These are phyloP conservation scores for Brachypodium distachyon DNA, from an alignment of 202 grass and related monocot species.

Conservation along the genomic window DNA sequence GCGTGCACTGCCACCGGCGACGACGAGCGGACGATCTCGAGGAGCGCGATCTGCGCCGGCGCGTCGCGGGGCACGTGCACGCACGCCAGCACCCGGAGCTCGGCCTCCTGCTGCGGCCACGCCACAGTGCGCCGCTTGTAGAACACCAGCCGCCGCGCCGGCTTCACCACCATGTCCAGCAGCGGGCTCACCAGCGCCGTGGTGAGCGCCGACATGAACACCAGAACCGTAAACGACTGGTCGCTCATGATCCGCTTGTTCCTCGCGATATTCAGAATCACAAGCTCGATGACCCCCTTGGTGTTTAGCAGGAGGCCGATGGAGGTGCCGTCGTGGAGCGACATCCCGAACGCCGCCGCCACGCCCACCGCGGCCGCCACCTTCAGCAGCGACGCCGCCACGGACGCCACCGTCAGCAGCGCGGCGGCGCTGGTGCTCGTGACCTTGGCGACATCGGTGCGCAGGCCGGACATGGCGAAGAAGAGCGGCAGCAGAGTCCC, in stretches of 20 bases:
- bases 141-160: constrained; percentile 34
- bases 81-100: constrained; percentile 56
- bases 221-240: constrained; percentile 60
- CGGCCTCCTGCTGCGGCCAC: constrained; percentile 43
- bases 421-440: background rate
- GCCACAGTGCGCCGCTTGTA: constrained; percentile 60
- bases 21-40: constrained; percentile 39
- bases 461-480: constrained; percentile 60
- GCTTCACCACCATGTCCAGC: constrained; percentile 46
- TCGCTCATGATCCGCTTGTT: constrained; percentile 52
- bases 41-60: constrained; percentile 23
- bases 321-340: constrained; percentile 45
- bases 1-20: constrained; percentile 39
- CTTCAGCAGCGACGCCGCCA: constrained; percentile 26
- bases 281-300: constrained; percentile 57
- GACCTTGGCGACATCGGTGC: constrained; percentile 25
- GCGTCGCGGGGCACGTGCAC: constrained; percentile 51
- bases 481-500: constrained; percentile 54
- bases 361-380: constrained; percentile 12
- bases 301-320: constrained; percentile 73
- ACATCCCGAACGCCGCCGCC: constrained; percentile 41
- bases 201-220: constrained; percentile 53
- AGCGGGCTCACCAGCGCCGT: constrained; percentile 49
- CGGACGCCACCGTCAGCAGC: constrained; percentile 5
- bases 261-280: constrained; percentile 54